These are phyloP conservation scores for Falciphora oryzae DNA, from an alignment of 2,329 filamentous ascomycete genomes.

Conservation along the genomic window DNA sequence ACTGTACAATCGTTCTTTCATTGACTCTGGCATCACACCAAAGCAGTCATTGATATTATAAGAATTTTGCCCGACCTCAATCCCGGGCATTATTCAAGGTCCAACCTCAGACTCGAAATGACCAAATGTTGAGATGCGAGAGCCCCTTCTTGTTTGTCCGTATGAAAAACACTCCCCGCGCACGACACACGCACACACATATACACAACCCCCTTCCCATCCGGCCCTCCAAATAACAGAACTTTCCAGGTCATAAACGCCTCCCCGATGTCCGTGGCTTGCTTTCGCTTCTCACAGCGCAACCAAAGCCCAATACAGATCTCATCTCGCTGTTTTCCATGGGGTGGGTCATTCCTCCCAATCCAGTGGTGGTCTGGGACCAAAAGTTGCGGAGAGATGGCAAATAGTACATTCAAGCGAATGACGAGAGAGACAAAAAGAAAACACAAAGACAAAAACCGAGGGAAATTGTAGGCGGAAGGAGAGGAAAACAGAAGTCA, in stretches of 20 bases:
- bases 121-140: not conserved
- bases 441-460: not conserved
- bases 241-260: not conserved
- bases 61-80: not conserved
- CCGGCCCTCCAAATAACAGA: not conserved
- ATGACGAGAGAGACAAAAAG: not conserved
- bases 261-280: not conserved
- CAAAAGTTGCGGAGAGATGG: not conserved
- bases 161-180: not conserved
- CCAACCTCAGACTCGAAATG: not conserved
- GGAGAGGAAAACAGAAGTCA: not conserved
- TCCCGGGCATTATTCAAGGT: not conserved
- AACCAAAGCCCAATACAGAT: not conserved
- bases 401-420: constrained; percentile 2
- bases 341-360: not conserved
- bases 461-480: not conserved
- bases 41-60: not conserved
- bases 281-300: not conserved
- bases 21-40: not conserved
- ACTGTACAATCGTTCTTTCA: not conserved
- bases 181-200: not conserved
- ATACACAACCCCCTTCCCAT: not conserved
- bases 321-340: not conserved
- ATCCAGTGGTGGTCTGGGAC: not conserved
- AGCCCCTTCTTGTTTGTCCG: not conserved